Evolutionary conservation across 176 grass and related monocot genomes (phyloP), one percentile per base, ranked within the genome.

Genomic region (Saccharum spontaneum): DNA sequence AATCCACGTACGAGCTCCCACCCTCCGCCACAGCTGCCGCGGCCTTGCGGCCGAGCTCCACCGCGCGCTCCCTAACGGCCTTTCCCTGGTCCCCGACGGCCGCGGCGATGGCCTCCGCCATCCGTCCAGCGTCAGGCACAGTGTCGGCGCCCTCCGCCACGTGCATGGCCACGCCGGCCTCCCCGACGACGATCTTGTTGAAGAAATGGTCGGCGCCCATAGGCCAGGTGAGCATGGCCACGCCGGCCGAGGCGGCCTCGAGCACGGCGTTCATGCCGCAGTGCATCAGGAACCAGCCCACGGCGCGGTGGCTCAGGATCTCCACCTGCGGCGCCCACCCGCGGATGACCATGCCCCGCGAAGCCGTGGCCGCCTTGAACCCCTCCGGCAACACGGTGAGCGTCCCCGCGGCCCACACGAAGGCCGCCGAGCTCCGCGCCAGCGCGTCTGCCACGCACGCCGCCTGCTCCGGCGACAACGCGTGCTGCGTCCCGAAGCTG

Each of bases 191-290:
- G 70, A 43, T 57, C 13, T 86, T 76, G 83, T 89, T 80, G 7
- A 31, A 55, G 86, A 86, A 91, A 65, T 94, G 92, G 71, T 91
- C 92, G 40, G 92, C 89, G 3, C 60, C 50, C 83, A 91, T 87
- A 24, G 92, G 89, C 92, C 92, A 94, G 18, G 86, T 78, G 54
- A 94, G 79, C 75, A 94, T 60, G 7, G 86, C 83, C 52, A 94
- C 92, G 22, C 92, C 88, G 3, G 83, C 83, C 0, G 86, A 69
- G 15, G 37, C 74, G 0, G 86, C 86, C 82, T 91, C 86, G 24
- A 86, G 83, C 77, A 70, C 83, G 46, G 86, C 86, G 77, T 91
- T 91, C 83, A 78, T 86, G 10, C 90, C 83, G 79, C 90, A 91
- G 83, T 92, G 90, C 10, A 49, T 92, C 16, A 92, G 30, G 75